Evolutionary conservation across 257 asterid species (phyloP), one percentile per base, ranked within the genome.

Genomic region (Nicotiana benthamiana): DNA sequence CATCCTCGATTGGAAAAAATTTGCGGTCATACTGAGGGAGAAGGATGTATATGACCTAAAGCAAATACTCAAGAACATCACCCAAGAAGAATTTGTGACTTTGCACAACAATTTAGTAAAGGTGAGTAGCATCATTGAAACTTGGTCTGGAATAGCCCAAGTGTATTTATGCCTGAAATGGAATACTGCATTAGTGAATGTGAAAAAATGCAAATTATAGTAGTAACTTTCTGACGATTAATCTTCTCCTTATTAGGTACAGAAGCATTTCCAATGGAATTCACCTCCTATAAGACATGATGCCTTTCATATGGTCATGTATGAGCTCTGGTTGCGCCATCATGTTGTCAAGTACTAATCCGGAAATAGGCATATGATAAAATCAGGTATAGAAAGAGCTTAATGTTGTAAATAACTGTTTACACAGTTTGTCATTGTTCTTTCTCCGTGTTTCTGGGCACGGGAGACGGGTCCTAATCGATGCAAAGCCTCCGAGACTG

Each of bases 251-350:
- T 59, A 13, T 53, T 90, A 95, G 99, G 89, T 94, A 59, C 97
- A 93, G 88, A 91, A 91, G 88, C 99, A 95, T 84, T 92, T 92
- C 89, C 97, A 89, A 66, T 96, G 99, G 98, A 96, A 96, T 89
- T 68, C 97, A 8, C 99, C 97, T 70, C 93, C 98, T 5, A 28
- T 85, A 62, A 86, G 82, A 46, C 88, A 87, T 6, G 99, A 96
- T 36, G 91, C 98, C 7, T 96, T 96, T 88, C 98, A 96, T 80
- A 92, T 94, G 99, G 90, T 96, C 53, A 94, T 96, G 97, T 96
- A 96, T 60, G 99, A 96, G 28, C 97, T 96, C 59, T 96, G 99
- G 99, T 78, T 94, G 79, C 97, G 99, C 8, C 98, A 89, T 86
- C 92, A 90, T 67, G 93, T 94, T 79, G 81, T 96, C 89, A 96